Evolutionary conservation across 257 asterid genomes (phyloP).

Genomic region (Nicotiana obtusifolia): DNA sequence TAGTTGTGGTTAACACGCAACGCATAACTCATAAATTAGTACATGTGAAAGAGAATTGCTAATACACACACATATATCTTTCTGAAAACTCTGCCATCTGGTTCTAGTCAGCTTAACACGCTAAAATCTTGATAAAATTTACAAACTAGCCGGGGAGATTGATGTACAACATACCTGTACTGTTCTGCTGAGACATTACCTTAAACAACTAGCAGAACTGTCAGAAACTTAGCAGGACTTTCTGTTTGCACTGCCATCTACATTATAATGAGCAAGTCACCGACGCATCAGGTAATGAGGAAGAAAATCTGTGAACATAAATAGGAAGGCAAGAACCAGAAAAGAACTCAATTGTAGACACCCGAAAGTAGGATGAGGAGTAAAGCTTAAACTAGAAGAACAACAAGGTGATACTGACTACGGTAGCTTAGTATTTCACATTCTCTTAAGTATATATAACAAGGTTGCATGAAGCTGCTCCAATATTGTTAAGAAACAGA

Average conservation of each 20-base stretch:
- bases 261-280: neutral
- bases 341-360: too few species aligned
- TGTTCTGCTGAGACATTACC: conserved; percentile 6
- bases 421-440: too few species aligned
- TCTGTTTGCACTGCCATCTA: conserved; percentile 3
- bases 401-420: too few species aligned
- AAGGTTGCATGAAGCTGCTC: too few species aligned
- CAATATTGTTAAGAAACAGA: too few species aligned
- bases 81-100: neutral
- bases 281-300: too few species aligned
- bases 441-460: too few species aligned
- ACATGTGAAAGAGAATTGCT: neutral
- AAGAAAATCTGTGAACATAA: too few species aligned
- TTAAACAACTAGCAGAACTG: conserved; percentile 6
- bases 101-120: too few species aligned
- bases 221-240: neutral
- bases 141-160: too few species aligned
- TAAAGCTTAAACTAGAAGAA: neutral
- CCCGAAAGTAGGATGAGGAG: neutral
- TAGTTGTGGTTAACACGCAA: neutral
- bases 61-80: neutral
- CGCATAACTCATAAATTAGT: neutral
- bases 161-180: neutral
- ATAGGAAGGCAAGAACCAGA: too few species aligned
- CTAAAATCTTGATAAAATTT: too few species aligned